Evolutionary conservation across 129 eudicot genomes (phyloP), one percentile per base, ranked within the genome.

Genomic region (Artemisia tridentata): DNA sequence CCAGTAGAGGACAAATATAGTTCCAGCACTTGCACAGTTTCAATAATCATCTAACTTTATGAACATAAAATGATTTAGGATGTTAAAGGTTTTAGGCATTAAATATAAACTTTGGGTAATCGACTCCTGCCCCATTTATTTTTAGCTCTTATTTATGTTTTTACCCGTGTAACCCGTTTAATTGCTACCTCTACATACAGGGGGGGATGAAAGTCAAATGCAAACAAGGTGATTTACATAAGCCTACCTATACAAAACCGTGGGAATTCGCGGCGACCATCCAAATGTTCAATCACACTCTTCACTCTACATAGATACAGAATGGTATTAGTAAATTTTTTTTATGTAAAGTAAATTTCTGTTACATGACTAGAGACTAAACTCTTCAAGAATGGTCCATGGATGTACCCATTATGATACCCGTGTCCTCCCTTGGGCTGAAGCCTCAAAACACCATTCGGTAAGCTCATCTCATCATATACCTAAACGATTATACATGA

Each of bases 381-480:
- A 48, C 43, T 50, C 18, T 12, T 21, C 63, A 75, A 65, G 48
- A 53, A 66, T 13, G 76, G 53, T 75, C 20, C 15, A 62, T 61
- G 23, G 65, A 72, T 61, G 52, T 95, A 95, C 99, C 99, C 99
- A 18, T 86, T 95, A 74, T 95, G 96, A 81, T 88, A 83, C 51
- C 96, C 97, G 81, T 95, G 97, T 62, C 99, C 99, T 80, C 93
- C 99, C 84, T 88, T 95, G 7, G 93, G 97, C 71, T 90, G 96
- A 82, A 95, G 79, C 88, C 96, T 90, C 76, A 95, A 29, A 67
- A 95, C 96, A 68, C 97, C 99, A 79, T 90, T 95, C 4, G 99
- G 97, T 71, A 95, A 79, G 84, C 91, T 95, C 97, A 90, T 95
- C 79, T 95, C 99, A 68, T 95, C 97, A 75, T 95, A 88, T 58